A percentile compares a stretch with the other conserved stretches of the same genome.
Evolutionary conservation across 2,329 filamentous ascomycete genomes (phyloP).

Genomic region (Orbilia javanica): DNA sequence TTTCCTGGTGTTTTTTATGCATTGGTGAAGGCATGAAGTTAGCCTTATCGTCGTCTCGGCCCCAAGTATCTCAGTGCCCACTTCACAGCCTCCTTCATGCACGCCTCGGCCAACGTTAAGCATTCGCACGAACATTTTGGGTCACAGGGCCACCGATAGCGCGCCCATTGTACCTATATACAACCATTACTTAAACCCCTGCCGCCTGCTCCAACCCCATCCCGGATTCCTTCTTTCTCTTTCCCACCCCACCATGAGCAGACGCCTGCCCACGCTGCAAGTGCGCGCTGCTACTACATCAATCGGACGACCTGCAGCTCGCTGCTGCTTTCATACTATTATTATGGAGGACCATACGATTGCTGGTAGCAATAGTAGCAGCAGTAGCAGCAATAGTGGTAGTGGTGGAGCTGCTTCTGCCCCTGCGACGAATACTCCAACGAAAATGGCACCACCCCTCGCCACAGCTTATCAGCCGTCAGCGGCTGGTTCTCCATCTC

Average conservation of each 20-base stretch:
- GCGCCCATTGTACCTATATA: not conserved
- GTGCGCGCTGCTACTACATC: constrained; percentile 42
- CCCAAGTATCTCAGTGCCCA: not conserved
- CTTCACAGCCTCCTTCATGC: constrained; percentile 16
- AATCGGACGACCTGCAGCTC: constrained; percentile 18
- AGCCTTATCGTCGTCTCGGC: not conserved
- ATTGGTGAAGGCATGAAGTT: constrained; percentile 5
- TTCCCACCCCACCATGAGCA: constrained; percentile 34
- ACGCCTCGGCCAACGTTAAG: constrained; percentile 3
- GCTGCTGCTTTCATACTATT: constrained; percentile 1
- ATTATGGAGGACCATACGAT: constrained; percentile 34
- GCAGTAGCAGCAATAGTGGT: not conserved
- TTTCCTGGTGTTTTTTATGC: not conserved
- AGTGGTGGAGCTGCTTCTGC: not conserved
- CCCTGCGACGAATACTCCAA: not conserved
- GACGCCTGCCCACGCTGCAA: constrained; percentile 32
- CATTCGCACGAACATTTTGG: constrained; percentile 1
- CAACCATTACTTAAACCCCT: not conserved
- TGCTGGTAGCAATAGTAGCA: not conserved
- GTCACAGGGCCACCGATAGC: constrained; percentile 6
- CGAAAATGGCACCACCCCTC: constrained; percentile 15
- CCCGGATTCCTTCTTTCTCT: not conserved
- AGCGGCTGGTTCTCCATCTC: not conserved
- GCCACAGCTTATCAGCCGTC: not conserved
- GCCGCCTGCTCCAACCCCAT: not conserved